These are phyloP conservation scores for Cyphellophora europaea DNA, from an alignment of 2,329 filamentous ascomycete genomes.

Conservation along the genomic window DNA sequence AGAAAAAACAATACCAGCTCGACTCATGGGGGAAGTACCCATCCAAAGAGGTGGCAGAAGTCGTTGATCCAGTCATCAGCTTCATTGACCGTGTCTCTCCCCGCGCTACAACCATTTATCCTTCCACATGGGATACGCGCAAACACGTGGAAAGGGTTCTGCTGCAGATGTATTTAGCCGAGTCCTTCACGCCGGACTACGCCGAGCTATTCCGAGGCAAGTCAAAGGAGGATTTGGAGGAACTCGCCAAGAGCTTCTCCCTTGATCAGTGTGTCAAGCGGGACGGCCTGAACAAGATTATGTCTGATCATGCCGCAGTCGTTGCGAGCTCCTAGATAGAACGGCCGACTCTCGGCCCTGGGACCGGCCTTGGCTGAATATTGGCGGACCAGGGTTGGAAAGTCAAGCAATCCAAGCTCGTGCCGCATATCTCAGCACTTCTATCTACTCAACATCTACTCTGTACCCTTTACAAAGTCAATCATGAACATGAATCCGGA, in stretches of 20 bases:
- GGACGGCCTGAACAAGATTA: slow-evolving; percentile 40
- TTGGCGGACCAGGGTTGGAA: too few species aligned
- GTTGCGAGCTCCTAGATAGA: background rate
- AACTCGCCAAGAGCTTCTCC: slow-evolving; percentile 42
- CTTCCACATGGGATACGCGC: slow-evolving; percentile 41
- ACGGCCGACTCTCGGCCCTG: too few species aligned
- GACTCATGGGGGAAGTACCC: slow-evolving; percentile 46
- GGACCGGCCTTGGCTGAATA: too few species aligned
- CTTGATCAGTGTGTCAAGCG: slow-evolving; percentile 46
- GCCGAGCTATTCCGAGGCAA: slow-evolving; percentile 45
- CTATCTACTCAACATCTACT: too few species aligned
- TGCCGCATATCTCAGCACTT: too few species aligned
- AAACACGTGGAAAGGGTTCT: slow-evolving; percentile 37
- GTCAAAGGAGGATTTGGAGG: slow-evolving; percentile 43
- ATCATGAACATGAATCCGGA: too few species aligned
- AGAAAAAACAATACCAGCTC: slow-evolving; percentile 44
- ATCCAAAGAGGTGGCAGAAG: slow-evolving; percentile 33
- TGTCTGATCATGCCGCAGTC: slow-evolving; percentile 33
- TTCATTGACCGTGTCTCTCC: slow-evolving; percentile 36
- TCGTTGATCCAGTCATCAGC: slow-evolving; percentile 33
- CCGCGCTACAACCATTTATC: slow-evolving; percentile 33
- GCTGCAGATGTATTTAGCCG: slow-evolving; percentile 39
- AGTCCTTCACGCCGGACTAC: slow-evolving; percentile 44
- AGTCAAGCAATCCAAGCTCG: too few species aligned
- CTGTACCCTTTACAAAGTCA: too few species aligned